Evolutionary conservation across 768 basidiomycete genomes (phyloP).

Genomic region (Phlebiopsis flavidoalba): DNA sequence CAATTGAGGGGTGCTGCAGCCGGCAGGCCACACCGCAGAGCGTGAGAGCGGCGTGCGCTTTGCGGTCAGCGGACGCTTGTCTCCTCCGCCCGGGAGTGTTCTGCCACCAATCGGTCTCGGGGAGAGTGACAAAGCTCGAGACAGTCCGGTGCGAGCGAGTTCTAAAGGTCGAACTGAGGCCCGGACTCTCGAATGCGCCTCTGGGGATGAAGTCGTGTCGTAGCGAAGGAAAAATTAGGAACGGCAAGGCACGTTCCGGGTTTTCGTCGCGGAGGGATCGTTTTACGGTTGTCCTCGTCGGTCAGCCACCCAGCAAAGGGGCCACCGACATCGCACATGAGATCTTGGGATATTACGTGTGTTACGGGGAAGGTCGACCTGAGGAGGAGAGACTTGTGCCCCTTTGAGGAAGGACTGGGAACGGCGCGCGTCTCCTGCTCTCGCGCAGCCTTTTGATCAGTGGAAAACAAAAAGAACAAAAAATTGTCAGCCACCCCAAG

Average conservation of each 20-base stretch:
- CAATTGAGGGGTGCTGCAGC: neutral
- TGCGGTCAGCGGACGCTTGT: neutral
- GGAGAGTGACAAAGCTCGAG: neutral
- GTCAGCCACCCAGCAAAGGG: neutral
- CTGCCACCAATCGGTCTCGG: neutral
- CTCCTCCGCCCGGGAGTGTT: neutral
- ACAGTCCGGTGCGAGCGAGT: neutral
- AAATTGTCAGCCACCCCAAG: neutral
- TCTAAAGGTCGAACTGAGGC: neutral
- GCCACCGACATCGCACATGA: neutral
- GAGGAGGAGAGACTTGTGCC: slow-evolving; percentile 6
- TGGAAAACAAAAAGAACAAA: neutral
- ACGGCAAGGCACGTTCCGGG: neutral
- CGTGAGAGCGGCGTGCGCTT: neutral
- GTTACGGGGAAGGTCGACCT: neutral
- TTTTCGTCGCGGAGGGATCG: neutral
- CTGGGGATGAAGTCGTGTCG: neutral
- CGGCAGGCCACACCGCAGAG: neutral
- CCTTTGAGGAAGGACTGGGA: slow-evolving; percentile 4
- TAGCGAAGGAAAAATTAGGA: neutral
- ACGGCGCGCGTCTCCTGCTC: neutral
- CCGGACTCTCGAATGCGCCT: neutral
- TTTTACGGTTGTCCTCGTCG: neutral
- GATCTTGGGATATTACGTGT: slow-evolving; percentile 3
- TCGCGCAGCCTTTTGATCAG: neutral